Evolutionary conservation across 495 filamentous ascomycete species (phyloP).

Genomic region (Hyaloscypha bicolor): DNA sequence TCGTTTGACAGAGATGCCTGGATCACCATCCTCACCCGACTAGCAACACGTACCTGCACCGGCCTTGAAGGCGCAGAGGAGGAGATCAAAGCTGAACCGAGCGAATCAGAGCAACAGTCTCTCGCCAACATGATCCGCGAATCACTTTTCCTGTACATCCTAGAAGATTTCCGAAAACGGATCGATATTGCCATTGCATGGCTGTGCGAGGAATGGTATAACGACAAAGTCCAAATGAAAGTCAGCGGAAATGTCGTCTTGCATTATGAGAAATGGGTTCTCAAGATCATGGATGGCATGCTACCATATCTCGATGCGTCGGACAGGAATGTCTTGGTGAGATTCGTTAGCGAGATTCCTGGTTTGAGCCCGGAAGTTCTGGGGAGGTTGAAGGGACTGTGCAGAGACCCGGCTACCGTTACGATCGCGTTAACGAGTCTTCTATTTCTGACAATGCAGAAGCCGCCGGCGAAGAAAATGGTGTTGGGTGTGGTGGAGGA

Average conservation of each 20-base stretch:
- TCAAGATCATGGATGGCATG: conserved; percentile 83
- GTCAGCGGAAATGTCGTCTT: conserved; percentile 47
- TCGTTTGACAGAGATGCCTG: conserved; percentile 87
- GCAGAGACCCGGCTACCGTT: conserved; percentile 78
- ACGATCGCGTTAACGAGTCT: conserved; percentile 51
- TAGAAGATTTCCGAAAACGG: conserved; percentile 86
- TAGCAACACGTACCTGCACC: conserved; percentile 78
- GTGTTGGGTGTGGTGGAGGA: conserved; percentile 82
- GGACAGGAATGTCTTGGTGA: conserved; percentile 79
- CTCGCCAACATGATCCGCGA: conserved; percentile 75
- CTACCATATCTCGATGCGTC: conserved; percentile 81
- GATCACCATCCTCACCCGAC: conserved; percentile 81
- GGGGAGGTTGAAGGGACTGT: conserved; percentile 74
- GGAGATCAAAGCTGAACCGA: conserved; percentile 50
- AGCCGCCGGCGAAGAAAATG: conserved; percentile 79
- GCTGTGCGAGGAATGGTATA: conserved; percentile 98
- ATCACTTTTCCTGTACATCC: conserved; percentile 75
- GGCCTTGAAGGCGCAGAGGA: conserved; percentile 58
- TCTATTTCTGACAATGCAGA: conserved; percentile 79
- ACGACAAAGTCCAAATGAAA: conserved; percentile 67
- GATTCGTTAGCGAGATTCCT: conserved; percentile 91
- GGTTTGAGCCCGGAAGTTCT: conserved; percentile 71
- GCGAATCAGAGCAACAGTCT: conserved; percentile 31
- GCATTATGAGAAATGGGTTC: conserved; percentile 79
- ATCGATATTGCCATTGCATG: conserved; percentile 87